phyloP scores from a whole-genome alignment of 805 yeast species.

The Lipomyces mesembrius region DNA sequence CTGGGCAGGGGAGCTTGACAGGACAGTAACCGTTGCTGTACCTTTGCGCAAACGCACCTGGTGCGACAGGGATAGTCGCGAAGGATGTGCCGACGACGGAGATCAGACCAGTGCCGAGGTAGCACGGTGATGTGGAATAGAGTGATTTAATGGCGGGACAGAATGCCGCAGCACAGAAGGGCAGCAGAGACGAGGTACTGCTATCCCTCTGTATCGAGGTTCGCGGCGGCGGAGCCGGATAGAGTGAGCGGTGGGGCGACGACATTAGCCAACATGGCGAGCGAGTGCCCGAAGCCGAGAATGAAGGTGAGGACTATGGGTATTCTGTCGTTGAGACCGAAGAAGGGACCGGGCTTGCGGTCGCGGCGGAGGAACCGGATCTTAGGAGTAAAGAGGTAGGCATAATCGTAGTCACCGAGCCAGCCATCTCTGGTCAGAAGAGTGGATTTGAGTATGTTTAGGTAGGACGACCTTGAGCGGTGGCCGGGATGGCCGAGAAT shows the following conservation, averaged over 20 bases:
- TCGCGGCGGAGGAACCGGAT: conserved; percentile 64
- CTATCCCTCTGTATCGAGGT: conserved; percentile 54
- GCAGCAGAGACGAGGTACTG: conserved; percentile 75
- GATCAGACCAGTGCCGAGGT: conserved; percentile 83
- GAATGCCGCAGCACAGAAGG: conserved; percentile 69
- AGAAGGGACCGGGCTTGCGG: conserved; percentile 71
- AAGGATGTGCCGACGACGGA: conserved; percentile 92
- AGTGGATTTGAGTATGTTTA: conserved; percentile 2
- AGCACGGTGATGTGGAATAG: conserved; percentile 76
- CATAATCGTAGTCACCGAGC: conserved; percentile 86
- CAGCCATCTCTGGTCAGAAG: conserved; percentile 59
- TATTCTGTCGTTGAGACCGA: conserved; percentile 77
- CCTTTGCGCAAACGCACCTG: conserved; percentile 79
- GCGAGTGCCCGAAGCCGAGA: conserved; percentile 83
- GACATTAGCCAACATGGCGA: conserved; percentile 92
- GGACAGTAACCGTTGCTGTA: conserved; percentile 73
- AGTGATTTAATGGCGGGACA: conserved; percentile 72
- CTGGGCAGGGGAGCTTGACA: conserved; percentile 71
- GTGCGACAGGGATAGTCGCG: conserved; percentile 81
- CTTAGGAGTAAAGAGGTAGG: conserved; percentile 76
- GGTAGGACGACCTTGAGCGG: conserved; percentile 16
- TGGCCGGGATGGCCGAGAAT: conserved; percentile 9
- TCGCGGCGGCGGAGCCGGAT: conserved; percentile 57
- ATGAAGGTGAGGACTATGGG: conserved; percentile 78
- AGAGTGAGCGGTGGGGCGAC: conserved; percentile 83